Conservation (phyloP, 2,329 filamentous ascomycete genomes). For the Trichoderma harzianum region DNA sequence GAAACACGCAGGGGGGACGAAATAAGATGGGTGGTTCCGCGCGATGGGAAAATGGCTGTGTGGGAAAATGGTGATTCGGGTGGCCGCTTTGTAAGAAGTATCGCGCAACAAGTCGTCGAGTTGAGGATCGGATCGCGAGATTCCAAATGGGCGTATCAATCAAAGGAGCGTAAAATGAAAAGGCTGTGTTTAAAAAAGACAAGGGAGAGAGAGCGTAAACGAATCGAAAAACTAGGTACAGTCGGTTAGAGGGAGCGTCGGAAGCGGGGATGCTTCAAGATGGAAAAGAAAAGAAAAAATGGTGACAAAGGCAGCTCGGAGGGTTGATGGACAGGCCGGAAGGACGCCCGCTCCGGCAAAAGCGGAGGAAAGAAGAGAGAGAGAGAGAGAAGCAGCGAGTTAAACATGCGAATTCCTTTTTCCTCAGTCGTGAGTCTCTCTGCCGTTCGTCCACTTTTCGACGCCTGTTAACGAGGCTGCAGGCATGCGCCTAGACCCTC, state of each 20-base stretch:
- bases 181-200: background rate
- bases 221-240: background rate
- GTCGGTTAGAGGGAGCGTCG: slow-evolving; percentile 10
- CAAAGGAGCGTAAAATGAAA: slow-evolving; percentile 14
- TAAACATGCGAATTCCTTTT: background rate
- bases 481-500: slow-evolving; percentile 16
- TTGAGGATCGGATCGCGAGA: slow-evolving; percentile 1
- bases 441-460: slow-evolving; percentile 14
- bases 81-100: slow-evolving; percentile 12
- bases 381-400: background rate
- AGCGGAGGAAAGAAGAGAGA: slow-evolving; percentile 12
- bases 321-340: slow-evolving; percentile 11
- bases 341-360: slow-evolving; percentile 8
- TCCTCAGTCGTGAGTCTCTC: background rate
- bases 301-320: background rate
- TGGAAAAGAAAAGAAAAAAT: background rate
- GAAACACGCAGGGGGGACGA: background rate
- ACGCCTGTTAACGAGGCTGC: slow-evolving; percentile 6
- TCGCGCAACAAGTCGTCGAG: slow-evolving; percentile 13
- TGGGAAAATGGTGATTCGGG: slow-evolving; percentile 1
- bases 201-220: slow-evolving; percentile 6
- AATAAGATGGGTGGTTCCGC: background rate
- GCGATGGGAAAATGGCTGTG: slow-evolving; percentile 1
- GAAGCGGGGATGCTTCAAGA: slow-evolving; percentile 13
- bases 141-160: background rate